Evolutionary conservation across 139 green algal genomes (phyloP), one percentile per base, ranked within the genome.

Genomic region (Trebouxia sp.): DNA sequence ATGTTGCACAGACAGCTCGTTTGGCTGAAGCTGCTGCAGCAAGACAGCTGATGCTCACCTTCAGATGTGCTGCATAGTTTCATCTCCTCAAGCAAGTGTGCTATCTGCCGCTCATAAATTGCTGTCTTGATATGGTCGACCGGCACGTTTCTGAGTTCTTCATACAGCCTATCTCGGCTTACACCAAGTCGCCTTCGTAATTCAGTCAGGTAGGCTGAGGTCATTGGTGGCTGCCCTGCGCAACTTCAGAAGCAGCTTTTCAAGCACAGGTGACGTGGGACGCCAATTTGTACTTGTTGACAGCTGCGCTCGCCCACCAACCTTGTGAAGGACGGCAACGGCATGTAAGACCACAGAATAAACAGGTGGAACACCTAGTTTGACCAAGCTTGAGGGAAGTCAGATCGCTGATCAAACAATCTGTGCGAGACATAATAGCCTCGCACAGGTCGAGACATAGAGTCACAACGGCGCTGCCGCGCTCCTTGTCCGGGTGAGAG

Each of bases 181-280:
- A n/a, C 55, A 67, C 55, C 7, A 67, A 67, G 55, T 67, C 55
- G 55, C 55, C 38, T 26, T 39, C 55, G 55, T 67, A 67, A 67
- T 26, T 67, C 55, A 67, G 55, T 67, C 55, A 67, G 55, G 55
- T 67, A 67, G 55, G 55, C 55, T 67, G 55, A 67, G 22, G 55
- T 67, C 55, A 67, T 67, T 67, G n/a, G 55, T 67, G 38, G 55
- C 55, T 39, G 55, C 55, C 55, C 55, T 67, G 55, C 55, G 55
- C 55, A 67, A 67, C 55, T 67, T 67, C 55, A 67, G 55, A 67
- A 67, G 55, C 55, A 67, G 55, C 55, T 67, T 67, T 67, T 67
- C 55, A 67, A 67, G 14, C 55, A 67, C 55, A 67, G 55, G 26
- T 39, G 55, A 22, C 55, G 37, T 38, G 55, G 55, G 55, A 67